Base-by-base conservation (phyloP, 1,139 yeast genomes). In the Debaryomyces udenii region DNA sequence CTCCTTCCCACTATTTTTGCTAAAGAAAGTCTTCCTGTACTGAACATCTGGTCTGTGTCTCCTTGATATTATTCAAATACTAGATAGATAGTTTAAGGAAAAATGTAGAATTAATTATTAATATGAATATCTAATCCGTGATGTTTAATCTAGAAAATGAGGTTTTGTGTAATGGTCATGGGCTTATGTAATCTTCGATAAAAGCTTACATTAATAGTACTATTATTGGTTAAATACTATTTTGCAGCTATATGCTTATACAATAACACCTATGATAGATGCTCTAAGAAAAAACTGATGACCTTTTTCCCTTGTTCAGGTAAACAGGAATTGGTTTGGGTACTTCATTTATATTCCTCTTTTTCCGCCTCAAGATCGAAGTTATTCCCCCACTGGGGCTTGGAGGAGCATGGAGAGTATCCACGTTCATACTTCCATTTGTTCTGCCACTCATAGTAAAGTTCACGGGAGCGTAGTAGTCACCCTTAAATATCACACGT, bases 401-500 rank as follows among this genome's bases (percentile, higher is more conserved):
- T 1, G 26, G 20, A 14, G 29, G 13, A 14, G 13, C 28, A 20
- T 27, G 32, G 14, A 35, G 18, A 6, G 22, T 35, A n/a, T 35
- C 27, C 9, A 28, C 14, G n/a, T 27, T 18, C 38, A 35, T 27
- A 10, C 27, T 27, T 5, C 18, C 32, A 41, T 66, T 63, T 17
- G 70, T 66, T 34, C 62, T 49, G 0, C 65, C 63, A 18, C 46
- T 47, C 38, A 55, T 52, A 3, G 70, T 65, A 41, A 62, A 65
- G 41, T 65, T 64, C 4, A 61, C 59, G 11, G 55, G 57, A 9
- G 49, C 47, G 13, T 30, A 46, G 30, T 48, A 50, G 2, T 45
- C 30, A 9, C 42, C 46, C 28, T 40, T 46, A n/a, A 35, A 11
- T 3, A 18, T 20, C 4, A 30, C 31, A 10, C 43, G 34, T 5